Base-by-base conservation (phyloP, 176 grass and related monocot species). In the Oryza punctata region DNA sequence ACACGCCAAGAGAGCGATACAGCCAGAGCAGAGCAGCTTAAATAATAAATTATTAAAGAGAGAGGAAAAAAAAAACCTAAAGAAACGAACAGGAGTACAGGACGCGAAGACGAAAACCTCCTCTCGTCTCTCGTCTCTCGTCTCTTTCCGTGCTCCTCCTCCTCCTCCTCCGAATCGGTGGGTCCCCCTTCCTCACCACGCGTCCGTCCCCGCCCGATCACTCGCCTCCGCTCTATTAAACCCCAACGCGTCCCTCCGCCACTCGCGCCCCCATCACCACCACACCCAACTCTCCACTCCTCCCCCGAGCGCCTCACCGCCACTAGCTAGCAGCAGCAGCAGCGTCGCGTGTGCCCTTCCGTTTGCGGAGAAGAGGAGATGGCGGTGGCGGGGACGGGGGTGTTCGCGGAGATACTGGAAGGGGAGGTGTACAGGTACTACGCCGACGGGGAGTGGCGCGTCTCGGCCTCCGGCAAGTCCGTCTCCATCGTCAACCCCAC, bases 401-500 rank as follows among this genome's bases (percentile, higher is more conserved):
- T 85, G 63, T 98, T 98, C 79, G 69, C 77, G 40, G 89, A 95
- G 80, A 93, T 98, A 38, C 26, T 95, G 2, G 91, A 98, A 38
- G 92, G 85, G 14, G 89, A 98, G 66, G 89, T 92, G 57, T 98
- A 87, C 85, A 98, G 46, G 74, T 98, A 98, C 89, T 98, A 98
- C 85, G 89, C 93, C 40, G 93, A 96, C 52, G 96, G 96, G 15
- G 89, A 90, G 83, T 98, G 96, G 96, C 88, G 71, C 66, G 86
- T 64, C 10, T 96, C 96, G 15, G 76, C 64, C 50, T 98, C 96
- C 63, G 96, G 93, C 72, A 96, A 98, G 83, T 83, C 93, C 43
- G 93, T 98, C 84, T 82, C 93, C 69, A 96, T 98, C 83, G 75
- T 98, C 88, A 98, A 98, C 85, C 96, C 96, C 72, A 95, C 93